phyloP scores from a whole-genome alignment of 1,139 yeast species.

The Barnettozyma hawaiiensis region DNA sequence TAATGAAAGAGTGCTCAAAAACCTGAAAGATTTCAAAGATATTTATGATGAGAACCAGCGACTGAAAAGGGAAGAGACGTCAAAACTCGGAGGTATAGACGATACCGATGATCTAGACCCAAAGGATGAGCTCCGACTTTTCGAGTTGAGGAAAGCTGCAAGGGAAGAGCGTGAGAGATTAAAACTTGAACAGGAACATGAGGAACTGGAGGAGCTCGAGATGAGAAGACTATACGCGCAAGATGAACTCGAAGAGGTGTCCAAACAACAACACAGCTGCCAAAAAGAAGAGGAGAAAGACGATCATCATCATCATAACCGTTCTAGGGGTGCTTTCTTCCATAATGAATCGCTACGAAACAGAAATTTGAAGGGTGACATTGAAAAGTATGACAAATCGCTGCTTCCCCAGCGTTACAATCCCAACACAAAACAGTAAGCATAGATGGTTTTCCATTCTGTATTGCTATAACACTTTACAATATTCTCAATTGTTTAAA shows the following conservation, averaged over 20 bases:
- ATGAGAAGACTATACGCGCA: slow-evolving; percentile 24
- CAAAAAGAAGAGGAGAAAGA: slow-evolving; percentile 14
- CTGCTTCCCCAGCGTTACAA: slow-evolving; percentile 22
- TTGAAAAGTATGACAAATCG: slow-evolving; percentile 22
- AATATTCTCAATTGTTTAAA: slow-evolving; percentile 12
- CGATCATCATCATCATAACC: background rate
- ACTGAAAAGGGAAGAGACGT: slow-evolving; percentile 17
- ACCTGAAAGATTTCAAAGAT: slow-evolving; percentile 27
- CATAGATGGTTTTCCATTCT: background rate
- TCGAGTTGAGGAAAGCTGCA: slow-evolving; percentile 15
- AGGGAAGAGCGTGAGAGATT: slow-evolving; percentile 41
- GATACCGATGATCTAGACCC: slow-evolving; percentile 55
- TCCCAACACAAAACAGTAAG: background rate
- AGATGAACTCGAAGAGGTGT: slow-evolving; percentile 25
- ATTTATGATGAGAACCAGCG: slow-evolving; percentile 24
- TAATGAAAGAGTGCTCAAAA: slow-evolving; percentile 27
- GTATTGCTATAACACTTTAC: slow-evolving; percentile 5
- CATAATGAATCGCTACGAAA: slow-evolving; percentile 15
- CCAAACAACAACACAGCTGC: slow-evolving; percentile 14
- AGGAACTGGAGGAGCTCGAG: slow-evolving; percentile 37
- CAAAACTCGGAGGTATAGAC: slow-evolving; percentile 35
- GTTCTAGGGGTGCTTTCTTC: slow-evolving; percentile 21
- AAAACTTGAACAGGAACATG: slow-evolving; percentile 32
- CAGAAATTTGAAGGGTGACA: slow-evolving; percentile 19
- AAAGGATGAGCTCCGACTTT: slow-evolving; percentile 39